Percentiles rank a stretch among this genome's conserved stretches.
phyloP scores from a whole-genome alignment of 306 rosid species.

The Betula pendula region DNA sequence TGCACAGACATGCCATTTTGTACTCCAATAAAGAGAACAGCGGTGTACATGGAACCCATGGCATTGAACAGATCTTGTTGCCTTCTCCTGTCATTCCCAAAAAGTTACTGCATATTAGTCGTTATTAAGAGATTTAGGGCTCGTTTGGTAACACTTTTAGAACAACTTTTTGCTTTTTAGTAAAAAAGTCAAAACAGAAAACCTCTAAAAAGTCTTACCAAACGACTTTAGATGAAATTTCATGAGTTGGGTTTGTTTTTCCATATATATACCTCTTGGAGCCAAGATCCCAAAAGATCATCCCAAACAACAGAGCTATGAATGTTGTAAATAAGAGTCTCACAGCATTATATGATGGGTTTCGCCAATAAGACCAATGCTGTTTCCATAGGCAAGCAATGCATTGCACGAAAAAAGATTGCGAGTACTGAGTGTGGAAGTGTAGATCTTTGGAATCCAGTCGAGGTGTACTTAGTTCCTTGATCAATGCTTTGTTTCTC shows the following conservation, averaged over 20 bases:
- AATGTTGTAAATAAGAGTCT: conserved; percentile 71
- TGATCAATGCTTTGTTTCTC: conserved; percentile 71
- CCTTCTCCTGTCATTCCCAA: conserved; percentile 49
- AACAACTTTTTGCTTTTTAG: too few species aligned
- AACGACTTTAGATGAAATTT: background rate
- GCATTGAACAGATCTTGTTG: conserved; percentile 78
- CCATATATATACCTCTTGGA: conserved; percentile 60
- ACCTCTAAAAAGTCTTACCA: too few species aligned
- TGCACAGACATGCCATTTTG: conserved; percentile 71
- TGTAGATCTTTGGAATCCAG: conserved; percentile 60
- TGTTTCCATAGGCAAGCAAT: conserved; percentile 92
- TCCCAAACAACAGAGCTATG: conserved; percentile 73
- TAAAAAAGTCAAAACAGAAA: too few species aligned
- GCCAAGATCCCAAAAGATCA: conserved; percentile 82
- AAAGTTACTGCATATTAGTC: conserved; percentile 15
- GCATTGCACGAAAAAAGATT: conserved; percentile 65
- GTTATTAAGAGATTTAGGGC: too few species aligned
- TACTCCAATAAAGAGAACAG: conserved; percentile 71
- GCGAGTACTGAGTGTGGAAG: conserved; percentile 65
- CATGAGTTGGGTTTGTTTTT: conserved; percentile 4
- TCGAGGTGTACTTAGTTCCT: conserved; percentile 61
- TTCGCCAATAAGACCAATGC: conserved; percentile 80
- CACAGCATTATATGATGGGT: conserved; percentile 73
- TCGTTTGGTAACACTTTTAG: too few species aligned
- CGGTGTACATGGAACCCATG: conserved; percentile 84